phyloP scores from a whole-genome alignment of 495 filamentous ascomycete species.

The Penicillium herquei region DNA sequence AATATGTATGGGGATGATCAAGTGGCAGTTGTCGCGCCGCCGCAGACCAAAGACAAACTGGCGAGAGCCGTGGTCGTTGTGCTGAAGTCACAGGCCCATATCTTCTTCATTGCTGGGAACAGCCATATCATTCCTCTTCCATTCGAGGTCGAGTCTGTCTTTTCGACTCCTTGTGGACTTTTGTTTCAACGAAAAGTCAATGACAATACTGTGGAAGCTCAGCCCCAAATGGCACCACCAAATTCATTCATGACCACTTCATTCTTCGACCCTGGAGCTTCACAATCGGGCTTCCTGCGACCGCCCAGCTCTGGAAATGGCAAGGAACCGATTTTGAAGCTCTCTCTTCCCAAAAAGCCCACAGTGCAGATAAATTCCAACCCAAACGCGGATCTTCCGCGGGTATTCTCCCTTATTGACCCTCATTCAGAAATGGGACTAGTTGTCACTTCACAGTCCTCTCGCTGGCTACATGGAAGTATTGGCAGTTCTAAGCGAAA shows the following conservation, averaged over 20 bases:
- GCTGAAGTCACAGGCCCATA: constrained; percentile 87
- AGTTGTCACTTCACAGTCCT: constrained; percentile 60
- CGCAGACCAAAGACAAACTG: constrained; percentile 18
- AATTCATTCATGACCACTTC: constrained; percentile 78
- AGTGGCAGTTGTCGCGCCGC: constrained; percentile 15
- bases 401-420: constrained; percentile 81
- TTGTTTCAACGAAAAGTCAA: constrained; percentile 75
- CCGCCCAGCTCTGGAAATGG: constrained; percentile 35
- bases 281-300: constrained; percentile 46
- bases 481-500: constrained; percentile 23
- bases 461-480: constrained; percentile 32
- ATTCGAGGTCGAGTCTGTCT: constrained; percentile 87
- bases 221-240: constrained; percentile 54
- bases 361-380: constrained; percentile 26
- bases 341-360: constrained; percentile 23
- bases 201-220: constrained; percentile 22
- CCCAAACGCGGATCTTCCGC: constrained; percentile 63
- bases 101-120: constrained; percentile 85
- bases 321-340: constrained; percentile 33
- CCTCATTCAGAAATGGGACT: constrained; percentile 84
- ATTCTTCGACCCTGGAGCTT: constrained; percentile 39
- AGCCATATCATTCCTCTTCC: constrained; percentile 91
- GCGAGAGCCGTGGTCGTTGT: constrained; percentile 82
- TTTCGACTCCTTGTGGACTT: constrained; percentile 76
- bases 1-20: constrained; percentile 20